Evolutionary conservation across 176 grass and related monocot species (phyloP), one percentile per base, ranked within the genome.

Genomic region (Typha latifolia): DNA sequence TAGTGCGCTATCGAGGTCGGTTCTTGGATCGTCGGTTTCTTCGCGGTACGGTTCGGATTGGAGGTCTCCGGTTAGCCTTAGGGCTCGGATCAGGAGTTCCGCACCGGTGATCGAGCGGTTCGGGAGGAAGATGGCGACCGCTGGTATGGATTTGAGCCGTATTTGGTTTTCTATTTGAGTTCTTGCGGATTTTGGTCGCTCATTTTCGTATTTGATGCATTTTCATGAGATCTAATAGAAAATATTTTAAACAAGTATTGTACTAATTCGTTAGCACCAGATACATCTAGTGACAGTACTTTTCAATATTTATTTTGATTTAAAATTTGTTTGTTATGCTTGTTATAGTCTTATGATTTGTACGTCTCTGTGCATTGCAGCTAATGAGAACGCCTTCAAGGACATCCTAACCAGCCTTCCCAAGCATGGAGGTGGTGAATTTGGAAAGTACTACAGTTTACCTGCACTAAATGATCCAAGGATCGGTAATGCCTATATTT

Each of bases 81-180:
- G 78, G n/a, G 48, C 48, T n/a, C 78, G 66, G 86, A 86, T 89
- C 82, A 83, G 85, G 32, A 34, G 69, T 19, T 64, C 66, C 32
- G 67, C 62, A 3, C 59, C 65, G 4, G 49, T 82, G 73, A 66
- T 73, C 82, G 81, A 82, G 55, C 84, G 67, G 23, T 65, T 78
- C 74, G 81, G 82, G 69, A 82, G 91, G 72, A 81, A 82, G 70
- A 84, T 96, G 81, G 81, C 87, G 14, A 78, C 84, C 79, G 62
- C 79, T 75, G 91, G 86, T 90, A 80, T 47, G 74, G 19, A 57
- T 57, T 20, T 57, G n/a, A 57, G 52, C 52, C 19, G 5, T 57
- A 10, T 43, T 43, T 43, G 37, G 37, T 43, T 10, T 57, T 57
- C 52, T 57, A 20, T 21, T 57, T 57, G 52, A 57, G 15, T 57